Conservation (phyloP, 345 rosid species). For the Theobroma cacao region DNA sequence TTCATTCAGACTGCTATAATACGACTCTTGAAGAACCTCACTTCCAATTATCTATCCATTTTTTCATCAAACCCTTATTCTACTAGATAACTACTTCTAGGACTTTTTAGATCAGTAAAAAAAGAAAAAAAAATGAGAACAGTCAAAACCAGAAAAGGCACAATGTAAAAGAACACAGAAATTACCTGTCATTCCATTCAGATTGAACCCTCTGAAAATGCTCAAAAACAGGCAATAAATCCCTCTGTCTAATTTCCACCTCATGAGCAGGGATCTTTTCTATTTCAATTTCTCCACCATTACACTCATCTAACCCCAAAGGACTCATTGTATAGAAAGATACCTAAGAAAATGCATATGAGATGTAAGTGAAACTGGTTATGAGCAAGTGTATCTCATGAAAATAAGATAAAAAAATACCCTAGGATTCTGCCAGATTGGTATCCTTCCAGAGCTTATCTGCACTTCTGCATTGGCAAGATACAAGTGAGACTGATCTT, state of each 20-base stretch:
- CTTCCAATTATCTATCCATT: background rate
- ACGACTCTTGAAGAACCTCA: background rate
- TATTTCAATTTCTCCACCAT: constrained; percentile 69
- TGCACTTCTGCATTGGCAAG: constrained; percentile 91
- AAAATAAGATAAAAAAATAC: constrained; percentile 30
- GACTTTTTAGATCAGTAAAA: no score
- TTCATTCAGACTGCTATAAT: background rate
- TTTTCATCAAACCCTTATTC: background rate
- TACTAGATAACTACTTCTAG: background rate
- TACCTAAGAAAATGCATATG: constrained; percentile 40
- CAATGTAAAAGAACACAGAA: background rate
- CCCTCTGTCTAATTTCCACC: constrained; percentile 77
- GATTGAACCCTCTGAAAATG: constrained; percentile 56
- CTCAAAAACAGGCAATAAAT: constrained; percentile 77
- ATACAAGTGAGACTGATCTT: constrained; percentile 68
- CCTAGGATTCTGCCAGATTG: constrained; percentile 87
- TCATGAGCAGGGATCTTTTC: constrained; percentile 64
- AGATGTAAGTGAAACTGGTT: constrained; percentile 9
- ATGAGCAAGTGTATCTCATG: background rate
- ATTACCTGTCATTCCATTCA: constrained; percentile 61
- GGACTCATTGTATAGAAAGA: constrained; percentile 61
- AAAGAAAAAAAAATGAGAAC: background rate
- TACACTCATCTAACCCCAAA: constrained; percentile 27
- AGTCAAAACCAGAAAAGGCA: background rate
- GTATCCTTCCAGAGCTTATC: constrained; percentile 72